These are phyloP conservation scores for Pogostemon cablin DNA, from an alignment of 257 asterid species.

Conservation along the genomic window DNA sequence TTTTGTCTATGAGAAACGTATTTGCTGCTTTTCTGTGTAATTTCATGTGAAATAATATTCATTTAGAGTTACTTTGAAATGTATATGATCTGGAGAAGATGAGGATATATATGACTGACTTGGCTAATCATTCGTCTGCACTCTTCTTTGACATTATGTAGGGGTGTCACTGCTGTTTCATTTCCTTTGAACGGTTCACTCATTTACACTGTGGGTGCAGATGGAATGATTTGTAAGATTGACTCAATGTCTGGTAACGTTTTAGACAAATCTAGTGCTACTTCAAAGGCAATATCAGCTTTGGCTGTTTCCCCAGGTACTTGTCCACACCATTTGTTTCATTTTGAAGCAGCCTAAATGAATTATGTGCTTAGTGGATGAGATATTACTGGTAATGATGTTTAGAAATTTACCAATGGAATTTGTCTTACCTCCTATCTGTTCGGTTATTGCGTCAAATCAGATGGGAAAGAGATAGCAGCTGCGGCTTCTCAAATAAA, in stretches of 20 bases:
- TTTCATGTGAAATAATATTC: conserved; percentile 3
- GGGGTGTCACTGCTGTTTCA: conserved; percentile 84
- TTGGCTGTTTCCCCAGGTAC: conserved; percentile 83
- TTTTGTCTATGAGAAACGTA: conserved; percentile 5
- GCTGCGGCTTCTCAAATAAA: conserved; percentile 81
- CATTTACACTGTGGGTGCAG: conserved; percentile 81
- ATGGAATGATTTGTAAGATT: conserved; percentile 86
- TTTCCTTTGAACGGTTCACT: conserved; percentile 59
- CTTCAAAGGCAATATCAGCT: conserved; percentile 73
- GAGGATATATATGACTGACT: conserved; percentile 7
- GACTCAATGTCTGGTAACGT: conserved; percentile 76
- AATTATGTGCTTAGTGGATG: conserved; percentile 6
- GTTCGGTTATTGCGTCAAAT: conserved; percentile 32
- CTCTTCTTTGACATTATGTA: conserved; percentile 38
- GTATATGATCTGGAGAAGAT: conserved; percentile 6
- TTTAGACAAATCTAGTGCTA: conserved; percentile 66
- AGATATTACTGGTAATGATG: neutral
- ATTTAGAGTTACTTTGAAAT: neutral
- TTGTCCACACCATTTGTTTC: conserved; percentile 15
- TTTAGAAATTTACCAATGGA: neutral
- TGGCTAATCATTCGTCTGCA: conserved; percentile 27
- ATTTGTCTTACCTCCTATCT: neutral
- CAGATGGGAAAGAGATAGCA: conserved; percentile 85
- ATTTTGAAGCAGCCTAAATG: neutral
- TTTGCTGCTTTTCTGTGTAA: neutral